Evolutionary conservation across 371 early-diverging fungal genomes (phyloP).

Genomic region (Batkoa obscura): DNA sequence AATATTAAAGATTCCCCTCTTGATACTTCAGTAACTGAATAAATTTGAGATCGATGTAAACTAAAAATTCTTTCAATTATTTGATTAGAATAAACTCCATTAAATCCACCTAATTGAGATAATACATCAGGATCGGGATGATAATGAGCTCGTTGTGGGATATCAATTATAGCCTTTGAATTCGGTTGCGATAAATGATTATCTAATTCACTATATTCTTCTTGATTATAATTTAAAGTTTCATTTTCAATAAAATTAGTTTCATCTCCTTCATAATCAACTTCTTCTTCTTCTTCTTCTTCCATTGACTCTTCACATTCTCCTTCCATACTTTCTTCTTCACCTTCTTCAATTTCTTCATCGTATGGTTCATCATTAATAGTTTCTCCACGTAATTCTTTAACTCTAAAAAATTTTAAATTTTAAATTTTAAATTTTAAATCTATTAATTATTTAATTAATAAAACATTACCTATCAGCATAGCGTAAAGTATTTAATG

Average conservation of each 20-base stretch:
- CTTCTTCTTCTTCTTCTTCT: not conserved
- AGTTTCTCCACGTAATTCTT: slow-evolving; percentile 8
- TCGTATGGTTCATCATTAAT: slow-evolving; percentile 8
- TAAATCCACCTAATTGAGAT: no score
- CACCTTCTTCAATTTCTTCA: slow-evolving; percentile 7
- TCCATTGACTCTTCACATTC: slow-evolving; percentile 3
- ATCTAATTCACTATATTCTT: no score
- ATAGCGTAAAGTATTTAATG: slow-evolving; percentile 95
- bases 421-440: no score
- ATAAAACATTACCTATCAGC: slow-evolving; percentile 55
- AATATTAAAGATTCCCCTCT: slow-evolving; percentile 60
- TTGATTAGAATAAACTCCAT: no score
- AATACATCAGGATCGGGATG: not conserved
- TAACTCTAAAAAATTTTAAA: slow-evolving; percentile 4
- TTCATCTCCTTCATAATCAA: not conserved
- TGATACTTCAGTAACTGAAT: slow-evolving; percentile 49
- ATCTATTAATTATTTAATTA: slow-evolving; percentile 6
- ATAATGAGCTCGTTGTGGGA: not conserved
- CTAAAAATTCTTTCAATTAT: slow-evolving; percentile 47
- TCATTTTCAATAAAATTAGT: no score
- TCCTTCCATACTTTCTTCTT: not conserved
- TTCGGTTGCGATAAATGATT: not conserved
- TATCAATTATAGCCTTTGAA: not conserved
- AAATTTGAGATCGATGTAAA: slow-evolving; percentile 55
- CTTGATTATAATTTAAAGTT: no score